Base-by-base conservation (phyloP, 768 basidiomycete species). In the Rhodosporidiobolus sp. region DNA sequence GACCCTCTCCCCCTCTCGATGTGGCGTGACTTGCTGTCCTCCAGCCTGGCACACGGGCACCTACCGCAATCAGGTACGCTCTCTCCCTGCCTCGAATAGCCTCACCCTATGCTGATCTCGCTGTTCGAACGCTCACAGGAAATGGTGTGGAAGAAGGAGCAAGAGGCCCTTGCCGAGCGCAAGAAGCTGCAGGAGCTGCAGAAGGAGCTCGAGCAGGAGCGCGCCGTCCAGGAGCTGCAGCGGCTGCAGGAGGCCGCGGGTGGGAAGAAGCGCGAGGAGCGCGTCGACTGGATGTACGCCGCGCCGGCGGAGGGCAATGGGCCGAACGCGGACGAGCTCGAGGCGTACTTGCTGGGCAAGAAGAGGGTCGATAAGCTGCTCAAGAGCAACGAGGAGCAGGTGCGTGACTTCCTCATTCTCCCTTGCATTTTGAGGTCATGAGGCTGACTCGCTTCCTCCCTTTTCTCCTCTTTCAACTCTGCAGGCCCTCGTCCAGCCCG, bases 251-350 rank as follows among this genome's bases (percentile, higher is more conserved):
- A 95, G 80, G 91, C 91, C 76, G 88, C 94, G 75, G 97, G 95
- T 17, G 75, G 75, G 4, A 93, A 90, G 84, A 96, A 94, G 82
- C 84, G 91, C 75, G 87, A 89, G 63, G 94, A 97, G 82, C 93
- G 93, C 80, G 81, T 99, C 60, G 96, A 99, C 80, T 99, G 96
- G 96, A 95, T 99, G 92, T 99, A 98, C 83, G 85, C 95, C n/a
- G 96, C 95, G 3, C 96, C 96, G 8, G 92, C 93, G 1, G 88
- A 90, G 7, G 94, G 94, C n/a, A 89, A 85, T 72, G 89, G 83
- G 64, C 87, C 90, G 77, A 94, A 93, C 79, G 81, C 89, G 45
- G 95, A 93, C 77, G 95, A 98, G 73, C 81, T 98, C 76, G 96
- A 99, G 83, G 93, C 94, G 77, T 99, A 99, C 81, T 83, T 99